These are phyloP conservation scores for Aspergillus sclerotiicarbonarius DNA, from an alignment of 495 filamentous ascomycete genomes.

Conservation along the genomic window DNA sequence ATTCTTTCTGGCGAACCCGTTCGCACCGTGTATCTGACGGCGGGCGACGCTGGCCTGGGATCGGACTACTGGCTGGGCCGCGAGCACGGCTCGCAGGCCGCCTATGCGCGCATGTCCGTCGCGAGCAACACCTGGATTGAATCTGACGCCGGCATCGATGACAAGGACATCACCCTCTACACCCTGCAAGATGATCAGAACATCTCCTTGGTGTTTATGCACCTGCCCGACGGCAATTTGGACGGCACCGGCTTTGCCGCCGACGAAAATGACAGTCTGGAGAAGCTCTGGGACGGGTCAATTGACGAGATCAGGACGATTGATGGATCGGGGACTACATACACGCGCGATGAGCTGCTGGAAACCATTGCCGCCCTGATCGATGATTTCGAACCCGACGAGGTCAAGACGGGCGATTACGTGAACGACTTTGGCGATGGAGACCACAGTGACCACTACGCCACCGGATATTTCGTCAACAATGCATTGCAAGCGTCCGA, in stretches of 20 bases:
- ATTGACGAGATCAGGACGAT: slow-evolving; percentile 12
- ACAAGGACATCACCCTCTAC: slow-evolving; percentile 14
- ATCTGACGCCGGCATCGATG: slow-evolving; percentile 6
- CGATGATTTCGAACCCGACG: slow-evolving; percentile 12
- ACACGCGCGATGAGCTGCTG: slow-evolving; percentile 12
- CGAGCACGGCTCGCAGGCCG: slow-evolving; percentile 10
- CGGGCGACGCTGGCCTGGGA: slow-evolving; percentile 66
- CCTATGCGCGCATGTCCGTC: slow-evolving; percentile 18
- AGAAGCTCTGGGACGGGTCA: slow-evolving; percentile 15
- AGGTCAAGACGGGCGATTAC: slow-evolving; percentile 18
- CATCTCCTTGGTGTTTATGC: slow-evolving; percentile 19
- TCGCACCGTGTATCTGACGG: slow-evolving; percentile 73
- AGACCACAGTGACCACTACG: slow-evolving; percentile 22
- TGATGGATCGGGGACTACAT: slow-evolving; percentile 11
- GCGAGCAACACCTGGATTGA: slow-evolving; percentile 14
- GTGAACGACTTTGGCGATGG: slow-evolving; percentile 10
- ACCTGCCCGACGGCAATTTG: slow-evolving; percentile 18
- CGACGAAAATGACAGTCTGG: slow-evolving; percentile 14
- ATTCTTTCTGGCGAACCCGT: slow-evolving; percentile 42
- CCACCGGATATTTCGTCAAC: slow-evolving; percentile 12
- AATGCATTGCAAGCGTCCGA: not conserved
- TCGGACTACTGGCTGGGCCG: slow-evolving; percentile 15
- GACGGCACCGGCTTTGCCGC: slow-evolving; percentile 13
- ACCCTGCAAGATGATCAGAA: slow-evolving; percentile 6
- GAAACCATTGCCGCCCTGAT: slow-evolving; percentile 9